These are phyloP conservation scores for Penicillium cataractarum DNA, from an alignment of 495 filamentous ascomycete species.

Conservation along the genomic window DNA sequence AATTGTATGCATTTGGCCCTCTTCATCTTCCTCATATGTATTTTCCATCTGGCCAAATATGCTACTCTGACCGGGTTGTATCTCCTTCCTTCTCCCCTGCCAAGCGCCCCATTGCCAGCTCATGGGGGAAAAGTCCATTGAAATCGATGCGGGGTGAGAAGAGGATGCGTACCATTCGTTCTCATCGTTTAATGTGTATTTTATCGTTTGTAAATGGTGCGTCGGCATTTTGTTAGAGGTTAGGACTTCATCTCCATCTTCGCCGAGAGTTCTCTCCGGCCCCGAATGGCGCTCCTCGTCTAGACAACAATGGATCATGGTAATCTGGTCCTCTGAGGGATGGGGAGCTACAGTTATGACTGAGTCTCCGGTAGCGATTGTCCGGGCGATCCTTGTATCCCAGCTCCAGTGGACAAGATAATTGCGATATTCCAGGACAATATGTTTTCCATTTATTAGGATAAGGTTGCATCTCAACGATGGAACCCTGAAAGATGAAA, in stretches of 20 bases:
- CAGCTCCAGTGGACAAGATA: constrained; percentile 33
- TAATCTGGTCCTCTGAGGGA: constrained; percentile 14
- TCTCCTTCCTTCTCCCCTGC: not conserved
- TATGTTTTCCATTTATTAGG: constrained; percentile 19
- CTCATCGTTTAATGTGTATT: not conserved
- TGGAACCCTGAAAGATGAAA: constrained; percentile 3
- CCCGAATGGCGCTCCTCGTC: not conserved
- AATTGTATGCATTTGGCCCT: no score
- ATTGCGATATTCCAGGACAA: constrained; percentile 20
- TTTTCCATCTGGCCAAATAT: no score
- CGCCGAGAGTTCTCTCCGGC: no score
- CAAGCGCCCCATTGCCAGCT: not conserved
- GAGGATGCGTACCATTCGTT: not conserved
- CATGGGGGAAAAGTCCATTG: not conserved
- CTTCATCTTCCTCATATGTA: not conserved
- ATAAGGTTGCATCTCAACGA: constrained; percentile 17
- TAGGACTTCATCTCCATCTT: no score
- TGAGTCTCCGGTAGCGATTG: constrained; percentile 2
- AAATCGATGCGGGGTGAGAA: not conserved
- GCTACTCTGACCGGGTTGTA: not conserved
- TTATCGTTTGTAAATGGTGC: constrained; percentile 1
- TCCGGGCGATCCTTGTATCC: constrained; percentile 21
- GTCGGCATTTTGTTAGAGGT: not conserved
- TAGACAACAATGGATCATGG: not conserved
- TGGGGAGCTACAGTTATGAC: constrained; percentile 7